phyloP scores from a whole-genome alignment of 331 rosid species.

The Malus hybrid region DNA sequence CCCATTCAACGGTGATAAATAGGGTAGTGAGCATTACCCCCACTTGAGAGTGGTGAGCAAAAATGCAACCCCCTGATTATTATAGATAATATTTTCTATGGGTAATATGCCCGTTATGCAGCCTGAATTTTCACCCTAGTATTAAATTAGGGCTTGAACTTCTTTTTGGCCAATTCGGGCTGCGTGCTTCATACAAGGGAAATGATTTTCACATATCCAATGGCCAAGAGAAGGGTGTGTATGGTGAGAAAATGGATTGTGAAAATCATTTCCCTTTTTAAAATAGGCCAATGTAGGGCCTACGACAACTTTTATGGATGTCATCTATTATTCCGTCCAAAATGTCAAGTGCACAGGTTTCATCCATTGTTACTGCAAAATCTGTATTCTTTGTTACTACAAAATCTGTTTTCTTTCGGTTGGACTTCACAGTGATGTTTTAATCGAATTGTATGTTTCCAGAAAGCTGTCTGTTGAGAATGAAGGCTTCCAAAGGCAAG shows the following conservation, averaged over 20 bases:
- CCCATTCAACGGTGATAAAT: too few species aligned
- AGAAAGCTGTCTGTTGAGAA: not conserved
- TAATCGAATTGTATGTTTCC: not conserved
- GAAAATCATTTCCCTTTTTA: not conserved
- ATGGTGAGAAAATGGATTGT: not conserved
- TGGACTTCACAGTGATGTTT: not conserved
- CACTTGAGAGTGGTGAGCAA: too few species aligned
- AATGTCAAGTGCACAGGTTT: not conserved
- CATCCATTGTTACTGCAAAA: not conserved
- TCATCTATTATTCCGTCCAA: not conserved
- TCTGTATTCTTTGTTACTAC: not conserved
- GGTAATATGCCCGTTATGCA: not conserved
- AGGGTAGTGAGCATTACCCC: too few species aligned
- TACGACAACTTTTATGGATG: not conserved
- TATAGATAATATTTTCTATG: too few species aligned
- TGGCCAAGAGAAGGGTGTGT: not conserved
- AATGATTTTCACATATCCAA: not conserved
- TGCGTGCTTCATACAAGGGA: not conserved
- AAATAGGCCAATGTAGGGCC: not conserved
- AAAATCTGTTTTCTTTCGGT: not conserved
- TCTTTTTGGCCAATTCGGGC: not conserved
- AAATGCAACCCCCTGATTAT: not conserved
- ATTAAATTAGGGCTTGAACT: not conserved
- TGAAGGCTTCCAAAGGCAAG: conserved; percentile 26
- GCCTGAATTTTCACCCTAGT: not conserved